Evolutionary conservation across 2,329 filamentous ascomycete species (phyloP), one percentile per base, ranked within the genome.

Genomic region (Thelonectria discophora): DNA sequence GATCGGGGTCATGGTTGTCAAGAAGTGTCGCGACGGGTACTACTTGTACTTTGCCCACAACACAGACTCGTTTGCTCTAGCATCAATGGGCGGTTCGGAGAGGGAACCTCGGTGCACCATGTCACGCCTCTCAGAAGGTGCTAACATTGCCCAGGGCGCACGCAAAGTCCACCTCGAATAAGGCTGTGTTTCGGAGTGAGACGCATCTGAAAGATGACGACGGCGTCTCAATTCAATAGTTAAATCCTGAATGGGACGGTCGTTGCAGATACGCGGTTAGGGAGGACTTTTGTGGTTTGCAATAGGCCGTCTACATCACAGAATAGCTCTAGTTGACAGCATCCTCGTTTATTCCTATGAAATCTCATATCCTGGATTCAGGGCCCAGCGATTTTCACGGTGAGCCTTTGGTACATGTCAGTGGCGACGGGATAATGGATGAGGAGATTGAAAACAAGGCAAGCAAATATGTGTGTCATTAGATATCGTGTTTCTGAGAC

Each of bases 41-140:
- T 93, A 91, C 73, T 85, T 99, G 53, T 94, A 94, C 77, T 99
- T 97, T 79, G 94, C 91, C 1, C 95, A 99, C 81, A 99, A 98
- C 73, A 99, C 95, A 1, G 94, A 98, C 75, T 88, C 86, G 2
- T 90, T 90, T 80, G 93, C 94, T 6, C 79, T 99, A 55, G 93
- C 93, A 1, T 96, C 93, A 3, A 96, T 98, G 92, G 87, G 90
- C 39, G 91, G 90, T 2, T 85, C 87, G 24, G 94, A 98, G 67
- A 82, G 81, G 48, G 86, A 86, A 55, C 92, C 95, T 1, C 80
- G 87, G 34, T 95, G 91, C 68, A 90, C 94, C 60, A 97, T 99
- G 93, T 97, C 93, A 63, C 89, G 95, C 53, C 89, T 86, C 47
- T 74, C 77, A 3, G 76, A 82, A 46, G 75, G 82, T 69, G 81